Percentiles rank a stretch among this genome's conserved stretches.
phyloP scores from a whole-genome alignment of 306 rosid genomes.

The Fragaria nilgerrensis region DNA sequence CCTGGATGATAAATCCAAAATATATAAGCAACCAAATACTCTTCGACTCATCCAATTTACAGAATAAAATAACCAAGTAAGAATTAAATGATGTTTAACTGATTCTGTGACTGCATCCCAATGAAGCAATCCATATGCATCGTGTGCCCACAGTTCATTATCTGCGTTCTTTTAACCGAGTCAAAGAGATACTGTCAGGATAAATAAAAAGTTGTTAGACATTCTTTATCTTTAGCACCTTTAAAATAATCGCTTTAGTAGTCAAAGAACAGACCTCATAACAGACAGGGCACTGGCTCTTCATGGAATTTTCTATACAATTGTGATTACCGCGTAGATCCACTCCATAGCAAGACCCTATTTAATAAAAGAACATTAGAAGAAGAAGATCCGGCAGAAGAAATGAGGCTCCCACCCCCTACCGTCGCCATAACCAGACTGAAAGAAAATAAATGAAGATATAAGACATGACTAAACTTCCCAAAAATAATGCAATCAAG shows the following conservation, averaged over 20 bases:
- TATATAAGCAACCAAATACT: conserved; percentile 4
- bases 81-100: conserved; percentile 36
- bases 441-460: neutral
- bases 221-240: neutral
- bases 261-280: conserved; percentile 57
- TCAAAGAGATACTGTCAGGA: conserved; percentile 69
- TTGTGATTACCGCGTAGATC: conserved; percentile 50
- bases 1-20: conserved; percentile 39
- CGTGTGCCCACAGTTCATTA: conserved; percentile 76
- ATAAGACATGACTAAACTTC: neutral
- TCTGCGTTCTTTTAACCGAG: conserved; percentile 44
- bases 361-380: conserved; percentile 12
- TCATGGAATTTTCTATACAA: conserved; percentile 78
- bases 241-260: neutral
- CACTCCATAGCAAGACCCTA: conserved; percentile 62
- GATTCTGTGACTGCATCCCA: conserved; percentile 45
- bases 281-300: conserved; percentile 68
- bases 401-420: conserved; percentile 1
- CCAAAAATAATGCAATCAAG: conserved; percentile 3
- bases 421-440: neutral
- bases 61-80: neutral
- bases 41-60: neutral
- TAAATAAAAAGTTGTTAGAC: conserved; percentile 26
- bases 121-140: conserved; percentile 61
- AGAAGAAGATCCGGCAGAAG: neutral